Percentiles rank a stretch among this genome's conserved stretches.
These are phyloP conservation scores for Beauveria rudraprayagi DNA, from an alignment of 2,329 filamentous ascomycete species.

Conservation along the genomic window DNA sequence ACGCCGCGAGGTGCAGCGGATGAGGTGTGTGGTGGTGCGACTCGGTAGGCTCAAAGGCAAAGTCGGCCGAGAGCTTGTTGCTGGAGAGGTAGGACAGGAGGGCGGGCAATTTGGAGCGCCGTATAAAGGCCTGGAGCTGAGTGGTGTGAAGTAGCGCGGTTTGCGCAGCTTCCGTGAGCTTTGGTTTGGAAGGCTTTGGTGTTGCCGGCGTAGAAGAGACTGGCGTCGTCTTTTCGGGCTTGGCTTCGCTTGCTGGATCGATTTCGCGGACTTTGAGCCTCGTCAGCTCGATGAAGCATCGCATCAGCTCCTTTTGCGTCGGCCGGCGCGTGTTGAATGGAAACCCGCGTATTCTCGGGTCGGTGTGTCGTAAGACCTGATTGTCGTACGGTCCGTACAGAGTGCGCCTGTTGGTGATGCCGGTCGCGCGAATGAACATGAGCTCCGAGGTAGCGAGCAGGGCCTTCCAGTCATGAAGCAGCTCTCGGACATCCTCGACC, in stretches of 20 bases:
- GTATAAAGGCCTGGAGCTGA: conserved; percentile 80
- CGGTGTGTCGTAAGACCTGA: conserved; percentile 71
- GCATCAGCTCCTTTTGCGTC: conserved; percentile 90
- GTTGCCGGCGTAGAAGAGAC: conserved; percentile 28
- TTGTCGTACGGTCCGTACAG: conserved; percentile 88
- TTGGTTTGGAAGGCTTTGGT: conserved; percentile 50
- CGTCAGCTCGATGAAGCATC: conserved; percentile 88
- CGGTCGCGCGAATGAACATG: conserved; percentile 83
- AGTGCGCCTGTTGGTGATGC: conserved; percentile 75
- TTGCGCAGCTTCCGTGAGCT: conserved; percentile 76
- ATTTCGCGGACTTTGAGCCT: conserved; percentile 78
- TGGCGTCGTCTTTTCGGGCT: conserved; percentile 29
- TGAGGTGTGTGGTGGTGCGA: conserved; percentile 75
- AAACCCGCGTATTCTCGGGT: conserved; percentile 74
- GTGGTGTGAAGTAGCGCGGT: conserved; percentile 73
- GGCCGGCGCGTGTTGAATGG: conserved; percentile 88
- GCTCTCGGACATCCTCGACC: conserved; percentile 73
- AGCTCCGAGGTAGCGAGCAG: conserved; percentile 79
- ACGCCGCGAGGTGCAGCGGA: conserved; percentile 76
- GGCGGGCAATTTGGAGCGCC: conserved; percentile 81
- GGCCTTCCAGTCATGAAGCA: conserved; percentile 76
- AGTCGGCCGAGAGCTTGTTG: conserved; percentile 64
- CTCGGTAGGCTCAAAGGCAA: conserved; percentile 64
- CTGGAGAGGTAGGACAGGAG: conserved; percentile 75
- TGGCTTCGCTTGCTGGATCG: conserved; percentile 52